Evolutionary conservation across 2,329 filamentous ascomycete species (phyloP), one percentile per base, ranked within the genome.

Genomic region (Colletotrichum echinochloae): DNA sequence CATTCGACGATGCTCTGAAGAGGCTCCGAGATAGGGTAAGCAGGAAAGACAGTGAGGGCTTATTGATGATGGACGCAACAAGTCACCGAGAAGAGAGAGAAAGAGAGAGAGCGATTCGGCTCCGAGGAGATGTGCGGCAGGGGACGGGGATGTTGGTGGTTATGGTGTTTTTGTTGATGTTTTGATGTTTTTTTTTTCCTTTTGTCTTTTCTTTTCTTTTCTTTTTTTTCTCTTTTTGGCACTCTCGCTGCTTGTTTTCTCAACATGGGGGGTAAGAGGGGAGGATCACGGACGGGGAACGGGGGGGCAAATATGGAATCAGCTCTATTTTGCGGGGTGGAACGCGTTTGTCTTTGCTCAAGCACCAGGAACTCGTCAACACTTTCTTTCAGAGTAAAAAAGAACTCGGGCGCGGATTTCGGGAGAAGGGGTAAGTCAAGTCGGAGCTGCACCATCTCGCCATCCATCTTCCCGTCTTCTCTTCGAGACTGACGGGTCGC

Each of bases 271-370:
- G 44, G 28, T 35, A n/a, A 30, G n/a, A 37, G 37, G 49, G 35
- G 55, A 18, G n/a, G n/a, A 61, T 66, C 59, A 56, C 60, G 62
- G 55, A 37, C 26, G 63, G 56, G 39, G 23, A 39, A 14, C 7
- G 48, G 48, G 48, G 20, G n/a, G 23, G 37, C 6, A 11, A 48
- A 66, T 44, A 49, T 48, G 65, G 28, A 51, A 55, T 60, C 41
- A 26, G 60, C 52, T 65, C 54, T 60, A 60, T 65, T 65, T 65
- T 59, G 60, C 61, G 60, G 66, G 61, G 46, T 54, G 28, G 51
- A 39, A 60, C 54, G 54, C 44, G 44, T 46, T 46, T 23, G 61
- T 20, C 37, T 37, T 18, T 30, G 28, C 46, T 20, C 33, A 28
- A 3, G 20, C 35, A 35, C 8, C 44, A 28, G 9, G 3, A 39